Evolutionary conservation across 306 rosid genomes (phyloP).

Genomic region (Castanospermum australe): DNA sequence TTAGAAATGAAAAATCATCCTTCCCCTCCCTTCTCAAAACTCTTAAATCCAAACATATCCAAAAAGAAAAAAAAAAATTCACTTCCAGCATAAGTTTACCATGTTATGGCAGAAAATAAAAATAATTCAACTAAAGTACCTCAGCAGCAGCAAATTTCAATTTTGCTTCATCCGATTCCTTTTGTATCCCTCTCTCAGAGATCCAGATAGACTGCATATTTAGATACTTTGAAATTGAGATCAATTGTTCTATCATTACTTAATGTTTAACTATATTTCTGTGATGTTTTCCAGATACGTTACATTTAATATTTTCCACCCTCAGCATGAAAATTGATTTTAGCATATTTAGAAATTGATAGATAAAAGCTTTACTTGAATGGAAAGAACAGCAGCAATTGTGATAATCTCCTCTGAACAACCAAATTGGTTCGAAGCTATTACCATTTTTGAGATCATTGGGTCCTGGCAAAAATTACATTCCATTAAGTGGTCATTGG

Average conservation of each 20-base stretch:
- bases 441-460: conserved; percentile 90
- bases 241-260: conserved; percentile 16
- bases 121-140: conserved; percentile 44
- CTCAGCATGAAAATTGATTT: conserved; percentile 10
- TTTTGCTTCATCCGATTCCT: conserved; percentile 91
- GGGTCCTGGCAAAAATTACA: conserved; percentile 64
- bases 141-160: conserved; percentile 92
- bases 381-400: conserved; percentile 82
- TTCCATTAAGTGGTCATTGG: neutral
- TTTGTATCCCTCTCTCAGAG: conserved; percentile 81
- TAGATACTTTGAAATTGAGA: conserved; percentile 32
- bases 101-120: neutral
- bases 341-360: neutral
- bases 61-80: neutral
- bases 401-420: conserved; percentile 95
- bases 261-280: conserved; percentile 2
- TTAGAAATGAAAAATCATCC: too few relatives aligned
- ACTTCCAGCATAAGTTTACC: neutral
- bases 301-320: conserved; percentile 10
- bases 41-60: too few relatives aligned
- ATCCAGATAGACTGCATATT: conserved; percentile 82
- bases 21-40: too few relatives aligned
- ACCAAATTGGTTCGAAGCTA: conserved; percentile 78
- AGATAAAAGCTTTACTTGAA: conserved; percentile 62
- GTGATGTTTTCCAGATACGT: neutral